Percentiles rank a stretch among this genome's conserved stretches.
phyloP scores from a whole-genome alignment of 805 yeast species.

The Nakazawaea sp. region DNA sequence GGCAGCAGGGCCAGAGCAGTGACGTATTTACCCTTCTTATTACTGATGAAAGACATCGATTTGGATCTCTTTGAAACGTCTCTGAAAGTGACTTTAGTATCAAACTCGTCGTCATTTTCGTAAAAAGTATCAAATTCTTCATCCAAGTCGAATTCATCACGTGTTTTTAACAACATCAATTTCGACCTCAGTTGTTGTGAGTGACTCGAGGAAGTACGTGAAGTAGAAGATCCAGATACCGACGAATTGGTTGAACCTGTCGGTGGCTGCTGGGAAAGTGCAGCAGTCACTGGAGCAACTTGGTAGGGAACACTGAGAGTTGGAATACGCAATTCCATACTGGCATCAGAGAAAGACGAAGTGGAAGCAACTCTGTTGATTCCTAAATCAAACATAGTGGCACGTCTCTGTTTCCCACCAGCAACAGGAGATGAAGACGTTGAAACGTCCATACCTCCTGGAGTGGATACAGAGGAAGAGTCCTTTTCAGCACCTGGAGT shows the following conservation, averaged over 20 bases:
- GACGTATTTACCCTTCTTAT: slow-evolving; percentile 42
- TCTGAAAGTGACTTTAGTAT: slow-evolving; percentile 32
- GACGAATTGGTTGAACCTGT: neutral
- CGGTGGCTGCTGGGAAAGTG: slow-evolving; percentile 21
- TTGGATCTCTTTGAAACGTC: slow-evolving; percentile 46
- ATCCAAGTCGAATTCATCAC: slow-evolving; percentile 33
- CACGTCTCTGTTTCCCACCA: slow-evolving; percentile 36
- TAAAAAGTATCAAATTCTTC: slow-evolving; percentile 17
- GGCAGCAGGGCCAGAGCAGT: slow-evolving; percentile 86
- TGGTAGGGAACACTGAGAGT: slow-evolving; percentile 57
- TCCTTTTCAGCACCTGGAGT: slow-evolving; percentile 12
- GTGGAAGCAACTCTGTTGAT: slow-evolving; percentile 27
- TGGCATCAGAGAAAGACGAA: slow-evolving; percentile 2
- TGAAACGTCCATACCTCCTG: neutral
- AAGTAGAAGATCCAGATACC: neutral
- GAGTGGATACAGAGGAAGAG: neutral
- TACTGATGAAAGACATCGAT: slow-evolving; percentile 52
- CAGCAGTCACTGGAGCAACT: slow-evolving; percentile 74
- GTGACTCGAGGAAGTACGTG: neutral
- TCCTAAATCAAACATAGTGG: slow-evolving; percentile 47
- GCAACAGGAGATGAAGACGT: slow-evolving; percentile 11
- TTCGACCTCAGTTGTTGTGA: neutral
- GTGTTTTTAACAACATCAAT: slow-evolving; percentile 5
- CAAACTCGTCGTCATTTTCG: slow-evolving; percentile 31
- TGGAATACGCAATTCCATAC: slow-evolving; percentile 15